These are phyloP conservation scores for Pelargonium fulgidum DNA, from an alignment of 441 rosid species.

Conservation along the genomic window DNA sequence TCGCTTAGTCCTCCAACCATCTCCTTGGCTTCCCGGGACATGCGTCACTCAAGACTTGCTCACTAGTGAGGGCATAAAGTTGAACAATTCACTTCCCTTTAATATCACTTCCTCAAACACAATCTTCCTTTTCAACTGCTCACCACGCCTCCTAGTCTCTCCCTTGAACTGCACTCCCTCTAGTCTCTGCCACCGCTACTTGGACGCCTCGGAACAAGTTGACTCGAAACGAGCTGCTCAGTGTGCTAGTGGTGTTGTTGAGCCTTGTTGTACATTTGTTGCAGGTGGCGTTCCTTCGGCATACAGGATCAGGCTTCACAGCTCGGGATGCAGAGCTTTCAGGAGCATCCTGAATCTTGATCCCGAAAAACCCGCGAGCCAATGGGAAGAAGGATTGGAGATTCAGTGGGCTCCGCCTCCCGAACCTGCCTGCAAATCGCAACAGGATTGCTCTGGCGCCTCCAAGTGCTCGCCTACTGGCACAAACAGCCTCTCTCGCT, in stretches of 20 bases:
- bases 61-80: constrained; percentile 39
- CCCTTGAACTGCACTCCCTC: constrained; percentile 55
- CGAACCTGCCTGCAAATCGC: constrained; percentile 40
- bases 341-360: constrained; percentile 47
- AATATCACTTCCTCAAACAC: constrained; percentile 54
- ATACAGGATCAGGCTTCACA: constrained; percentile 50
- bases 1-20: constrained; percentile 47
- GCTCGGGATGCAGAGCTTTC: constrained; percentile 53
- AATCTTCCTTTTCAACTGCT: constrained; percentile 51
- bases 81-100: constrained; percentile 55
- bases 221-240: constrained; percentile 30
- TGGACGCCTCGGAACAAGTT: constrained; percentile 39
- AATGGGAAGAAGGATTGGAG: constrained; percentile 58
- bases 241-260: constrained; percentile 34
- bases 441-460: constrained; percentile 37
- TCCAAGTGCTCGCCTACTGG: constrained; percentile 36
- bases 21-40: constrained; percentile 32
- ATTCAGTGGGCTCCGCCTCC: constrained; percentile 52
- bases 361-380: constrained; percentile 29
- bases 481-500: constrained; percentile 26
- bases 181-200: constrained; percentile 53
- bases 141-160: constrained; percentile 47
- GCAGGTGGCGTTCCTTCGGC: constrained; percentile 63
- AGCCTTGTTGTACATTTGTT: constrained; percentile 48
- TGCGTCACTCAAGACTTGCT: constrained; percentile 44